A percentile compares a stretch with the other conserved stretches of the same genome.
Evolutionary conservation across 495 filamentous ascomycete genomes (phyloP).

Genomic region (Penicillium chermesinum): DNA sequence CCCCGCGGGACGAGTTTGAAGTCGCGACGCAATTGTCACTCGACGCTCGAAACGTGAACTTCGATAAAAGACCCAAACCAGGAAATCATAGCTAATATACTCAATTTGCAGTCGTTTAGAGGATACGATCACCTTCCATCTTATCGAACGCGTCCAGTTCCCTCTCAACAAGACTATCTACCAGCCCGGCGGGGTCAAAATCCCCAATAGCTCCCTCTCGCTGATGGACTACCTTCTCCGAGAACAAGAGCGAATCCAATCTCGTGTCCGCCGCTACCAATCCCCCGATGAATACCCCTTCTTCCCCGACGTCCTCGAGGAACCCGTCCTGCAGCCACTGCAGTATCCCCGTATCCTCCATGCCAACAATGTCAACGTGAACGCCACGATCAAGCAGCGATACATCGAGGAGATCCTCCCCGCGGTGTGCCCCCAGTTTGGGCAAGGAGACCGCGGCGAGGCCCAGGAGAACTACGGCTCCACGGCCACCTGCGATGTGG

Average conservation of each 20-base stretch:
- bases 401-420: conserved; percentile 85
- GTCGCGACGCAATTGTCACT: no score
- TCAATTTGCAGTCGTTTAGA: conserved; percentile 70
- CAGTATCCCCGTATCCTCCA: conserved; percentile 90
- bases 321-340: conserved; percentile 80
- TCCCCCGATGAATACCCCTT: conserved; percentile 97
- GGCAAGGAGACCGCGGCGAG: conserved; percentile 73
- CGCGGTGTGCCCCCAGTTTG: conserved; percentile 66
- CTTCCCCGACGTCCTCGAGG: conserved; percentile 78
- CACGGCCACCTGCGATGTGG: conserved; percentile 84
- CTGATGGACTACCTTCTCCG: conserved; percentile 91
- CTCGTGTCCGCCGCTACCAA: conserved; percentile 91
- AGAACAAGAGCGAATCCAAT: conserved; percentile 86
- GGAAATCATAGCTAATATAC: conserved; percentile 5
- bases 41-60: no score
- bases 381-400: conserved; percentile 74
- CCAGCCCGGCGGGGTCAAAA: conserved; percentile 66
- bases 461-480: conserved; percentile 94
- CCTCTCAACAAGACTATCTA: conserved; percentile 90
- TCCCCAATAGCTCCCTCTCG: conserved; percentile 66
- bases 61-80: not conserved
- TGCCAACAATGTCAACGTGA: conserved; percentile 87
- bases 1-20: conserved; percentile 2
- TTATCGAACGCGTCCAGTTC: conserved; percentile 98
- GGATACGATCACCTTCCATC: conserved; percentile 97